A percentile compares a stretch with the other conserved stretches of the same genome.
These are phyloP conservation scores for Herpotrichia juniperi DNA, from an alignment of 2,329 filamentous ascomycete species.

Conservation along the genomic window DNA sequence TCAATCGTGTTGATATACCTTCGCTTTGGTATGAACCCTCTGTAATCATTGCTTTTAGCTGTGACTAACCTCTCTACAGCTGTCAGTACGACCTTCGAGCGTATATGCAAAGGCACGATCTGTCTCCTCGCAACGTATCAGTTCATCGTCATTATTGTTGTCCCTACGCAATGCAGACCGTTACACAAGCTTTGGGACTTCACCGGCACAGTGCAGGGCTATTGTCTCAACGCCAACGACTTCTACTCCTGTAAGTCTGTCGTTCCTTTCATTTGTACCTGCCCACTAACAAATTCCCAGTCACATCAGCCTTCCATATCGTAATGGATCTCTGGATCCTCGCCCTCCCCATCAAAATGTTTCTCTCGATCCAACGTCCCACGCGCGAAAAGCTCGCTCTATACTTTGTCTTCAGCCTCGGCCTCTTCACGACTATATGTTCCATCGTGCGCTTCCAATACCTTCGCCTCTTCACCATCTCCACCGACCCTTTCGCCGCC, in stretches of 20 bases:
- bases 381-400: slow-evolving; percentile 83
- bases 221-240: slow-evolving; percentile 34
- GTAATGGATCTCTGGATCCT: slow-evolving; percentile 86
- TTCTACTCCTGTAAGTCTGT: slow-evolving; percentile 33
- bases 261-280: not conserved
- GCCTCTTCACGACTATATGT: slow-evolving; percentile 87
- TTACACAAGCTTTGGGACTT: slow-evolving; percentile 38
- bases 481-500: slow-evolving; percentile 66
- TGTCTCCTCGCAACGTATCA: slow-evolving; percentile 20
- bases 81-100: slow-evolving; percentile 26
- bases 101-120: slow-evolving; percentile 32
- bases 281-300: slow-evolving; percentile 15
- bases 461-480: slow-evolving; percentile 42
- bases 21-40: slow-evolving; percentile 28
- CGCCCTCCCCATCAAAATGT: slow-evolving; percentile 80
- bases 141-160: slow-evolving; percentile 27
- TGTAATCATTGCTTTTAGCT: not conserved
- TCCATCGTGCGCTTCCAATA: slow-evolving; percentile 65
- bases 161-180: slow-evolving; percentile 33
- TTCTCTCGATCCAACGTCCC: slow-evolving; percentile 82
- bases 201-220: slow-evolving; percentile 26
- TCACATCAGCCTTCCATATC: slow-evolving; percentile 77
- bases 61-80: slow-evolving; percentile 17
- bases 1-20: slow-evolving; percentile 43
- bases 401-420: slow-evolving; percentile 80